Percentiles rank a stretch among this genome's conserved stretches.
These are phyloP conservation scores for Suillus weaverae DNA, from an alignment of 768 basidiomycete genomes.

Conservation along the genomic window DNA sequence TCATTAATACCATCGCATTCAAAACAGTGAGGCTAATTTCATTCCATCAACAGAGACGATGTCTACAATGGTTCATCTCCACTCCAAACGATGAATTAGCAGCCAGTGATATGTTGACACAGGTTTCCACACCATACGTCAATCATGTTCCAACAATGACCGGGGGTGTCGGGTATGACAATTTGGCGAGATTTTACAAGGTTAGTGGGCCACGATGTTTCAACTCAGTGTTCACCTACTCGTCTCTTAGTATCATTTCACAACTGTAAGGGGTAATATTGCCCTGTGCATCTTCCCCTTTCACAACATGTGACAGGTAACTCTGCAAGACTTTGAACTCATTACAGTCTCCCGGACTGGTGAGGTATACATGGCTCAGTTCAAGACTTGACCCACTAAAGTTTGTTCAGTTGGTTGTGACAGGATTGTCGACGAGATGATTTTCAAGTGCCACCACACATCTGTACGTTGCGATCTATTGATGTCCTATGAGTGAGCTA, in stretches of 20 bases:
- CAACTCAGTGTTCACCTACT: not conserved
- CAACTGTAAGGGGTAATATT: constrained; percentile 21
- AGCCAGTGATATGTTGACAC: not conserved
- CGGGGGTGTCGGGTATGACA: constrained; percentile 44
- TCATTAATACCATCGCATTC: not conserved
- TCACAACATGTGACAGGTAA: constrained; percentile 27
- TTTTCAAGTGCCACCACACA: constrained; percentile 43
- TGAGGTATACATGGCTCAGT: constrained; percentile 15
- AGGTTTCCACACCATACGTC: constrained; percentile 44
- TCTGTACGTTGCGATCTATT: constrained; percentile 23
- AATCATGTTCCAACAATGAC: constrained; percentile 47
- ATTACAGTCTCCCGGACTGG: constrained; percentile 44
- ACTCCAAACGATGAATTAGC: constrained; percentile 4
- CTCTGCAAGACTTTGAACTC: constrained; percentile 41
- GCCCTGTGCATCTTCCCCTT: not conserved
- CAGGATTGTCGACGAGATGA: constrained; percentile 48
- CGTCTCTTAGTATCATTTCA: constrained; percentile 38
- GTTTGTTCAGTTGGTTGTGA: constrained; percentile 38
- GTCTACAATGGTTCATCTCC: constrained; percentile 38
- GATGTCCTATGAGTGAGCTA: not conserved
- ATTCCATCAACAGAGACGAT: constrained; percentile 36
- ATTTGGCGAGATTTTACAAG: constrained; percentile 48
- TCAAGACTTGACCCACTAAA: constrained; percentile 2
- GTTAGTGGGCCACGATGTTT: constrained; percentile 18
- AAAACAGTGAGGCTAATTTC: not conserved